A percentile compares a stretch with the other conserved stretches of the same genome.
These are phyloP conservation scores for Allium fistulosum DNA, from an alignment of 106 monocot species.

Conservation along the genomic window DNA sequence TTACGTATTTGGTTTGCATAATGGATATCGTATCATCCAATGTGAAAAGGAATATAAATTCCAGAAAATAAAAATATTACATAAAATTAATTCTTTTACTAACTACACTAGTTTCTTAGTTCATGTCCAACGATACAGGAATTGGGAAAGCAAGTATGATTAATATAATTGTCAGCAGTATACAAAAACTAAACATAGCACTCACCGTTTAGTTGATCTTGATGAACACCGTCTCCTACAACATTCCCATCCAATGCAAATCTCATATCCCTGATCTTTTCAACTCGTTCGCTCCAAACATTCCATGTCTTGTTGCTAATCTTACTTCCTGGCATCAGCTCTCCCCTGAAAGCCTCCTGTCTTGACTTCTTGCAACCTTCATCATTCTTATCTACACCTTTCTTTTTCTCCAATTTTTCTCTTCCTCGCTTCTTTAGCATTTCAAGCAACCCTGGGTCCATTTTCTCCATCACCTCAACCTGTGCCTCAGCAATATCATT, in stretches of 20 bases:
- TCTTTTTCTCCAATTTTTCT: slow-evolving; percentile 30
- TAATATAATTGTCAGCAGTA: no score
- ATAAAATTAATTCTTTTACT: no score
- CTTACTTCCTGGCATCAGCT: slow-evolving; percentile 17
- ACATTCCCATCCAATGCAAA: slow-evolving; percentile 80
- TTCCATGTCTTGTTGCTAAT: slow-evolving; percentile 45
- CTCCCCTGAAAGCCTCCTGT: background rate
- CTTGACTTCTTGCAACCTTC: slow-evolving; percentile 20
- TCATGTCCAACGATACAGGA: no score
- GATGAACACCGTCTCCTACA: slow-evolving; percentile 24
- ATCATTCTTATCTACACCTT: background rate
- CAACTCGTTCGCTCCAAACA: slow-evolving; percentile 83
- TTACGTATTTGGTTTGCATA: no score
- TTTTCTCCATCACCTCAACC: slow-evolving; percentile 70
- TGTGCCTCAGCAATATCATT: slow-evolving; percentile 82
- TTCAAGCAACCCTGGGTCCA: slow-evolving; percentile 56
- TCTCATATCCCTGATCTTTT: slow-evolving; percentile 64
- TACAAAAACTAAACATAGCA: background rate
- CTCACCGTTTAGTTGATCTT: slow-evolving; percentile 37
- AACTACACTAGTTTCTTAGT: no score
- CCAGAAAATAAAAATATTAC: no score
- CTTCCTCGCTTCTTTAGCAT: slow-evolving; percentile 72
- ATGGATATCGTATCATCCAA: no score
- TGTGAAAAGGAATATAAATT: no score
- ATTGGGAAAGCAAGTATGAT: no score